Evolutionary conservation across 148 eudicot species (phyloP).

Genomic region (Pouteria glomerata): DNA sequence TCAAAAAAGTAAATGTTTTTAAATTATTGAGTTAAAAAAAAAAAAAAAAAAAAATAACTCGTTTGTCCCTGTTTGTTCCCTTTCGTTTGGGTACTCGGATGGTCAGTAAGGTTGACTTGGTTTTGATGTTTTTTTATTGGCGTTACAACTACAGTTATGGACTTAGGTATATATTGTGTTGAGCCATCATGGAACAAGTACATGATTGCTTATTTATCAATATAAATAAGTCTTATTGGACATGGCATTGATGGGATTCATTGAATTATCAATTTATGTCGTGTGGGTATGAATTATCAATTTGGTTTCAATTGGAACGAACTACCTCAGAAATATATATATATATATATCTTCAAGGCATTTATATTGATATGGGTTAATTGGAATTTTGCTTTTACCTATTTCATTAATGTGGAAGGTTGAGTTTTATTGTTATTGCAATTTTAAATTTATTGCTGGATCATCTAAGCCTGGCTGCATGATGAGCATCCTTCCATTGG

Average conservation of each 20-base stretch:
- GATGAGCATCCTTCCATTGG: too few relatives aligned
- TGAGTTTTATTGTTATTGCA: too few relatives aligned
- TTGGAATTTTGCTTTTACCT: too few relatives aligned
- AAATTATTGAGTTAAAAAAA: neutral
- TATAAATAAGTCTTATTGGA: neutral
- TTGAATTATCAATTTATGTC: neutral
- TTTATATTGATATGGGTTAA: too few relatives aligned
- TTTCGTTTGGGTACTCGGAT: neutral
- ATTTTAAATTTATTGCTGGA: too few relatives aligned
- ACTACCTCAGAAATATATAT: too few relatives aligned
- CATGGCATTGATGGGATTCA: neutral
- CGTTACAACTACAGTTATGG: neutral
- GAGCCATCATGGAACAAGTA: neutral
- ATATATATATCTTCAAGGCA: too few relatives aligned
- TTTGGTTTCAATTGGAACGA: too few relatives aligned
- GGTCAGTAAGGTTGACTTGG: neutral
- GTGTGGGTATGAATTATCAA: too few relatives aligned
- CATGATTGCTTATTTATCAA: neutral
- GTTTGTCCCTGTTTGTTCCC: neutral
- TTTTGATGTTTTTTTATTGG: neutral
- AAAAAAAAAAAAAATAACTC: too few relatives aligned
- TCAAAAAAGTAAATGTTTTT: neutral
- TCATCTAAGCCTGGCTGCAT: too few relatives aligned
- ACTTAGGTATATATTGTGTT: neutral
- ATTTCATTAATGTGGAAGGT: too few relatives aligned